Evolutionary conservation across 306 rosid species (phyloP).

Genomic region (Trifolium dubium): DNA sequence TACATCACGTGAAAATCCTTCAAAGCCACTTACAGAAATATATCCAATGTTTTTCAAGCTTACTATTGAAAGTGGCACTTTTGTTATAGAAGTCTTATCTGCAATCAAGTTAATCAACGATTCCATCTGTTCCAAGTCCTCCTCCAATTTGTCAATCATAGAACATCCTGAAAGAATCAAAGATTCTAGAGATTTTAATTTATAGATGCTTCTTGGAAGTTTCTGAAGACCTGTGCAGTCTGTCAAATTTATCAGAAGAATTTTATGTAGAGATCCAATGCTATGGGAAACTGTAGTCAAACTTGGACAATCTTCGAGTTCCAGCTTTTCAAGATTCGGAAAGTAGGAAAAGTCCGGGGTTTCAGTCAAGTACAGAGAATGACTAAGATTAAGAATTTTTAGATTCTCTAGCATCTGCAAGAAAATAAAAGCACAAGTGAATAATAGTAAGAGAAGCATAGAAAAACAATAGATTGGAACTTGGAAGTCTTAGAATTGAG

Average conservation of each 20-base stretch:
- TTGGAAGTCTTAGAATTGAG: neutral
- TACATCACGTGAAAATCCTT: neutral
- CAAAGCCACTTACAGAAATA: neutral
- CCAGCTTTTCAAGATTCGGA: slow-evolving; percentile 9
- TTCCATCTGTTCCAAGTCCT: slow-evolving; percentile 13
- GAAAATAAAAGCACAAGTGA: neutral
- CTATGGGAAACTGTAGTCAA: neutral
- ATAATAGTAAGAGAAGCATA: too few relatives aligned
- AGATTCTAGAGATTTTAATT: neutral
- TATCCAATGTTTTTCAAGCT: slow-evolving; percentile 2
- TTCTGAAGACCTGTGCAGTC: neutral
- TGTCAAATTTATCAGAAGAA: neutral
- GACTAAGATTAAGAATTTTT: neutral
- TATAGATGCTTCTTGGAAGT: neutral
- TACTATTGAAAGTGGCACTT: slow-evolving; percentile 16
- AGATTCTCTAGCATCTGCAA: neutral
- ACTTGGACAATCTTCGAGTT: neutral
- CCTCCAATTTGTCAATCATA: neutral
- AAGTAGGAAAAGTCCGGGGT: neutral
- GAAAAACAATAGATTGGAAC: neutral
- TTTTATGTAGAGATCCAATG: neutral
- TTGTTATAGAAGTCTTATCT: neutral
- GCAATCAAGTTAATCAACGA: neutral
- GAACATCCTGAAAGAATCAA: slow-evolving; percentile 10
- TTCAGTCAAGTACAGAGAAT: neutral